These are phyloP conservation scores for Verticillium alfalfae DNA, from an alignment of 2,329 filamentous ascomycete species.

Conservation along the genomic window DNA sequence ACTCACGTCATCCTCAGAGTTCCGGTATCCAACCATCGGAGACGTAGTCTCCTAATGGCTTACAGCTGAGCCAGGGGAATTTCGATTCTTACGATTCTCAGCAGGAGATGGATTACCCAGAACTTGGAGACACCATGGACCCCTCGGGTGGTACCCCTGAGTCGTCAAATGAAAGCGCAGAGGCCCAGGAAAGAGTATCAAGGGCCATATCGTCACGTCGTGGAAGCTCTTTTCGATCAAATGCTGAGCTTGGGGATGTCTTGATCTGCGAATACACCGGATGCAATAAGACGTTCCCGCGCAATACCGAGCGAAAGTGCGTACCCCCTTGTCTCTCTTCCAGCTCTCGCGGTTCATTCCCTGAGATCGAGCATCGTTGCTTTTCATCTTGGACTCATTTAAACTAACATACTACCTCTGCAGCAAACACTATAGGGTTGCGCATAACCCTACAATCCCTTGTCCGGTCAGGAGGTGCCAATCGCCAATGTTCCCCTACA, in stretches of 20 bases:
- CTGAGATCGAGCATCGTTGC: too few species aligned
- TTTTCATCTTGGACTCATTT: background rate
- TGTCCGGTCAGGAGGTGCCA: background rate
- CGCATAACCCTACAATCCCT: background rate
- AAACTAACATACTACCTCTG: background rate
- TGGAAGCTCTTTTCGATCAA: too few species aligned
- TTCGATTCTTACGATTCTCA: background rate
- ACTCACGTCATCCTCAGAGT: background rate
- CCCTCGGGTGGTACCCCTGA: background rate
- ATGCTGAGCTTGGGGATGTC: background rate
- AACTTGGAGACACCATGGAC: background rate
- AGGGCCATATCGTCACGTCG: too few species aligned
- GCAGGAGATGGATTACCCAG: background rate
- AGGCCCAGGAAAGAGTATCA: too few species aligned
- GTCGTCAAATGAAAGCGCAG: background rate
- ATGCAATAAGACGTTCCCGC: background rate
- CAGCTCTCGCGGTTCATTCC: background rate
- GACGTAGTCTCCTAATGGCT: background rate
- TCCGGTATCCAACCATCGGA: background rate
- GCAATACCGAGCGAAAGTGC: background rate
- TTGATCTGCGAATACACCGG: background rate
- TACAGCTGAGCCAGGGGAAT: background rate
- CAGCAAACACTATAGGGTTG: background rate
- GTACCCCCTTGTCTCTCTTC: background rate
- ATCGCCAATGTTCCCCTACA: background rate